Evolutionary conservation across 352 stramenopile species (phyloP).

Genomic region (Pythium myriotylum): DNA sequence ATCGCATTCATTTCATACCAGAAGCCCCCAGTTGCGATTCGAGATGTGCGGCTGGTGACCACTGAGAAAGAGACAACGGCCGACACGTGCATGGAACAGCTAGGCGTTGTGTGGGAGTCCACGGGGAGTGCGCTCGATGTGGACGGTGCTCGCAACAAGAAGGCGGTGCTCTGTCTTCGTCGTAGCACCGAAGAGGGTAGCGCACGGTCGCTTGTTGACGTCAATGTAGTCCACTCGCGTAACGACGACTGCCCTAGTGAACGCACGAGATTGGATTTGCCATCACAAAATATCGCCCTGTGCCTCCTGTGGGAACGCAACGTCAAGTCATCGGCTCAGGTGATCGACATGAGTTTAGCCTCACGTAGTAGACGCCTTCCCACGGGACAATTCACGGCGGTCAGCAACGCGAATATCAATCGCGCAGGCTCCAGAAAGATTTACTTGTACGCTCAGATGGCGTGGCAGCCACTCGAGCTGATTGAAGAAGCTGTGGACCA

Average conservation of each 20-base stretch:
- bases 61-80: slow-evolving; percentile 28
- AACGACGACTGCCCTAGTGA: not conserved
- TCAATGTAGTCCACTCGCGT: not conserved
- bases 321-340: not conserved
- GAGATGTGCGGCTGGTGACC: slow-evolving; percentile 30
- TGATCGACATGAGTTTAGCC: not conserved
- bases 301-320: slow-evolving; percentile 1
- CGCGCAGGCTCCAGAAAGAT: not conserved
- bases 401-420: not conserved
- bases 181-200: not conserved
- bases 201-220: not conserved
- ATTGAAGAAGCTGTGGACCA: not conserved
- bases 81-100: slow-evolving; percentile 32
- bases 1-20: slow-evolving; percentile 46
- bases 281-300: not conserved
- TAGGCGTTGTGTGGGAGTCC: no score
- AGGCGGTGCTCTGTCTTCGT: slow-evolving; percentile 31
- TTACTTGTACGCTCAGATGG: slow-evolving; percentile 10
- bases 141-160: slow-evolving; percentile 21
- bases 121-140: slow-evolving; percentile 9
- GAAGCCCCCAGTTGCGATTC: slow-evolving; percentile 38
- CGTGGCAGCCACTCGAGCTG: slow-evolving; percentile 6
- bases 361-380: not conserved
- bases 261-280: not conserved
- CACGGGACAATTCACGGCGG: not conserved